phyloP scores from a whole-genome alignment of 202 grass and related monocot species.

The Setaria italica region DNA sequence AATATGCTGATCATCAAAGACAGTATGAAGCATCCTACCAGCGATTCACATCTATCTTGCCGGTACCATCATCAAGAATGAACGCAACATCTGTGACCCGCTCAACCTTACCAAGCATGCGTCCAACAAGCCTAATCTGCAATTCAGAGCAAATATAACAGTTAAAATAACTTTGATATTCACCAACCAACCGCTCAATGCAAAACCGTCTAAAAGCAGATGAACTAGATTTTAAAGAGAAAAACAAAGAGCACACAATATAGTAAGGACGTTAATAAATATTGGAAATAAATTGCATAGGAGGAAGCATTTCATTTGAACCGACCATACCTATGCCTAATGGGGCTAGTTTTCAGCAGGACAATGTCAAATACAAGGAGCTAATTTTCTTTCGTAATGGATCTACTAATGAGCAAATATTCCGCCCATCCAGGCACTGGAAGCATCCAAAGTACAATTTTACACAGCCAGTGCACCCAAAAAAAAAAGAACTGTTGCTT shows the following conservation, averaged over 20 bases:
- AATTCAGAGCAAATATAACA: slow-evolving; percentile 34
- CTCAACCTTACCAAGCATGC: slow-evolving; percentile 71
- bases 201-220: slow-evolving; percentile 12
- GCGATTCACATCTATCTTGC: slow-evolving; percentile 73
- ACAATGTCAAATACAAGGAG: not conserved
- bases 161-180: slow-evolving; percentile 17
- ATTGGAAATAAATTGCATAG: not conserved
- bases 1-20: slow-evolving; percentile 28
- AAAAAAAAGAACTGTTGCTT: too few relatives aligned
- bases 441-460: not conserved
- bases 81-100: slow-evolving; percentile 79
- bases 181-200: not conserved
- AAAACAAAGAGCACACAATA: not conserved
- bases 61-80: slow-evolving; percentile 84
- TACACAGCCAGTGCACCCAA: too few relatives aligned
- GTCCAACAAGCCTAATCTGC: slow-evolving; percentile 87
- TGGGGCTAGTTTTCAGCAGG: not conserved
- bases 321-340: not conserved
- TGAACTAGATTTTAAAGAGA: slow-evolving; percentile 4
- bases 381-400: not conserved
- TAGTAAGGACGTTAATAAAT: not conserved
- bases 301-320: not conserved
- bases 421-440: not conserved
- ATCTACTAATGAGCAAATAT: not conserved
- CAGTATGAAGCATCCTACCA: slow-evolving; percentile 65